Evolutionary conservation across 129 eudicot genomes (phyloP), one percentile per base, ranked within the genome.

Genomic region (Rutidosis leptorrhynchoides): DNA sequence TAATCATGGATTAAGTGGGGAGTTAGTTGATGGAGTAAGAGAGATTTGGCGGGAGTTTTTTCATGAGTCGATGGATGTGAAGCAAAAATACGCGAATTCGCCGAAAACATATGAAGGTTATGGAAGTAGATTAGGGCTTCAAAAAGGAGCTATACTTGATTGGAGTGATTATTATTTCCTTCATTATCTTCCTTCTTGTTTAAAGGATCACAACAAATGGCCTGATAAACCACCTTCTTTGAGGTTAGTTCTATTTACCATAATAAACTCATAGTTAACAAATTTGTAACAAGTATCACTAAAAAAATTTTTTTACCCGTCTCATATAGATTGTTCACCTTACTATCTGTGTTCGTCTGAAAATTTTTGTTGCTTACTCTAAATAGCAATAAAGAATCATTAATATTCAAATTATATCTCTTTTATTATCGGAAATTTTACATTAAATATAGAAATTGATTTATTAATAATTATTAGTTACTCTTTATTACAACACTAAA

Each of bases 41-140:
- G 82, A 87, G 66, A 77, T 75, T 7, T 90, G 97, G 97, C 68
- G 85, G 0, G 80, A 85, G 24, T 90, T 90, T 26, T 90, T 90
- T 49, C 85, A 87, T 53, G 93, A 77, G n/a, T 83, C 97, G 20
- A 84, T 84, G 97, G 93, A 90, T 23, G 82, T 82, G 51, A 90
- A 90, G 58, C 92, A 87, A 72, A 58, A 45, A 14, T 90, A 87
- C n/a, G 97, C 89, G 0, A 90, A 87, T 67, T 77, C 82, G 0
- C 97, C 97, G 0, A 62, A 2, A 43, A 90, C 97, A 1, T 90
- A 90, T 26, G 97, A 90, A 81, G 97, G 97, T 7, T 90, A 90
- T 26, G 97, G 97, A 5, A 90, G 97, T 58, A 73, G 97, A 52
- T 68, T 90, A 19, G 97, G 97, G 1, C 70, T 87, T 2, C 80